Evolutionary conservation across 2,329 filamentous ascomycete species (phyloP), one percentile per base, ranked within the genome.

Genomic region (Xylaria polymorpha): DNA sequence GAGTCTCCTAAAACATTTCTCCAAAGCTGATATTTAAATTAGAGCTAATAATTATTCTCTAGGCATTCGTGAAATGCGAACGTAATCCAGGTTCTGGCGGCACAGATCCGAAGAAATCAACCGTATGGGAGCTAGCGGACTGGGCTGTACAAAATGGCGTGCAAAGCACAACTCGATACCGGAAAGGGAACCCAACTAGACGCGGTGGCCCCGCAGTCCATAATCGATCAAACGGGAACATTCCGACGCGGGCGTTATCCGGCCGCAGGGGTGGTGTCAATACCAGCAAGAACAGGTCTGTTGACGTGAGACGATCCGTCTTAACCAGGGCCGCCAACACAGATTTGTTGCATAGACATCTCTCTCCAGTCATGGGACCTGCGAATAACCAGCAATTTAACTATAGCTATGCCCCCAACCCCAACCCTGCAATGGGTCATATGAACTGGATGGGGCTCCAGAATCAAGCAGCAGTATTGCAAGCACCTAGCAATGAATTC

Each of bases 151-250:
- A 81, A 22, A 82, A 91, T 29, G 92, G 93, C 32, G 92, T 98
- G 59, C 89, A 94, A 80, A 95, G 93, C 67, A 98, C 95, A 0
- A 98, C 95, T 1, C 84, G 91, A 72, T 94, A 92, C 79, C 88
- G 92, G 72, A 90, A 90, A 73, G 78, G 76, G 32, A 81, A 81
- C 68, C 75, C 81, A 68, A 74, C 78, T 55, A 63, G 74, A 20
- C 73, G 74, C 5, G 29, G 25, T 2, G 46, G 32, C 15, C 20
- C 57, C 15, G 18, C 32, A 48, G 29, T 43, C 1, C 32, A 61
- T 15, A 44, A 62, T 3, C 15, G 48, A 51, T 12, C 48, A 1
- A 29, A 60, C 1, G 41, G 50, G 20, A 68, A 25, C 12, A 44
- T 2, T 3, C 4, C 57, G 8, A 4, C 14, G 3, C 64, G 64